A percentile compares a stretch with the other conserved stretches of the same genome.
These are phyloP conservation scores for Sclerospora graminicola DNA, from an alignment of 352 stramenopile genomes.

Conservation along the genomic window DNA sequence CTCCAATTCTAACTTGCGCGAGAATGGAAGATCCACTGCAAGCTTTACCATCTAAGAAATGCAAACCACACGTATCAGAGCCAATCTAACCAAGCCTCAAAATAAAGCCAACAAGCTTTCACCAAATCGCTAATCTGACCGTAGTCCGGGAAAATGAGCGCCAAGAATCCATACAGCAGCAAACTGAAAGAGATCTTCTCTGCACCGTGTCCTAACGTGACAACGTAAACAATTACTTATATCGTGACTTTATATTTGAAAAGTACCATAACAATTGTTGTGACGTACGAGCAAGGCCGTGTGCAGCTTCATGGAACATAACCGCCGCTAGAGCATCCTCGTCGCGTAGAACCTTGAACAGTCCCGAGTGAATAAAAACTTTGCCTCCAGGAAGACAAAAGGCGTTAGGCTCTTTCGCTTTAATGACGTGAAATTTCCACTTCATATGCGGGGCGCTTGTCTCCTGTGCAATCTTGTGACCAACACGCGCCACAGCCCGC, in stretches of 20 bases:
- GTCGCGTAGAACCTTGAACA: conserved; percentile 54
- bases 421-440: conserved; percentile 64
- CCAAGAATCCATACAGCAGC: conserved; percentile 41
- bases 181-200: conserved; percentile 65
- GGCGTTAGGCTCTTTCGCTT: conserved; percentile 54
- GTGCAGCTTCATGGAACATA: conserved; percentile 63
- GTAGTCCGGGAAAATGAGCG: conserved; percentile 41
- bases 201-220: conserved; percentile 39
- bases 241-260: not conserved
- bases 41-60: conserved; percentile 31
- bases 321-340: conserved; percentile 59
- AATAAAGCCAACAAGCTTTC: not conserved
- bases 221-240: no score
- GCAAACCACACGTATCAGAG: not conserved
- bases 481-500: conserved; percentile 42
- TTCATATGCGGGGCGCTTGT: conserved; percentile 40
- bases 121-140: conserved; percentile 50
- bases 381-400: conserved; percentile 69
- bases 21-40: conserved; percentile 44
- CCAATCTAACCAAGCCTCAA: not conserved
- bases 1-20: conserved; percentile 42
- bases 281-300: conserved; percentile 48
- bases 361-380: conserved; percentile 60
- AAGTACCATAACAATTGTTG: not conserved
- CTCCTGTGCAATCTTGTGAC: conserved; percentile 37